These are phyloP conservation scores for Lobosporangium transversale DNA, from an alignment of 192 early-diverging fungal genomes.

Conservation along the genomic window DNA sequence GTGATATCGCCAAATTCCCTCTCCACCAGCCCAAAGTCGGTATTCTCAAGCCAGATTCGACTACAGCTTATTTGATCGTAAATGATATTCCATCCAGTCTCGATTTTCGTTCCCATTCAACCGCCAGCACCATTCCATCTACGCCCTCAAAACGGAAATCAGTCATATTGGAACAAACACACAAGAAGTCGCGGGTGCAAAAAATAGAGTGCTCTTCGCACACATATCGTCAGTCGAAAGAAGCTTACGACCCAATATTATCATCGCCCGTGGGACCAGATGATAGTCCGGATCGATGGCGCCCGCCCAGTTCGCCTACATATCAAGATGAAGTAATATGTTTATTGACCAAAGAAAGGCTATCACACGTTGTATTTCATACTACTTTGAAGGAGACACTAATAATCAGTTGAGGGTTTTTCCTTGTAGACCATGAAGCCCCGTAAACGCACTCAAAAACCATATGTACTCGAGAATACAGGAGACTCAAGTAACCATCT, in stretches of 20 bases:
- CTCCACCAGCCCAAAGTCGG: constrained; percentile 27
- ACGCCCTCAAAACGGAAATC: not conserved
- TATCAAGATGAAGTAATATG: not conserved
- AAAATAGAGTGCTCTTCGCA: not conserved
- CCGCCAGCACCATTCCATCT: not conserved
- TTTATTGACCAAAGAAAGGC: too few species aligned
- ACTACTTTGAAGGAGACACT: too few species aligned
- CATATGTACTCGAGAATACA: too few species aligned
- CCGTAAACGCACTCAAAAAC: too few species aligned
- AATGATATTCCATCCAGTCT: constrained; percentile 15
- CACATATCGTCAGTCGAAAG: constrained; percentile 1
- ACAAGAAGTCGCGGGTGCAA: constrained; percentile 16
- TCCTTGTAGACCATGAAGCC: too few species aligned
- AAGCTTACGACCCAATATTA: not conserved
- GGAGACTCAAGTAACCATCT: too few species aligned
- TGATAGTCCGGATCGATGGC: constrained; percentile 14
- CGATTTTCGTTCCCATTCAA: not conserved
- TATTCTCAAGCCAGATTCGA: constrained; percentile 25
- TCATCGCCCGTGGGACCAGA: not conserved
- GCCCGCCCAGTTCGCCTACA: constrained; percentile 1
- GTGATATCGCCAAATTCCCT: constrained; percentile 13
- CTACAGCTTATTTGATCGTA: constrained; percentile 21
- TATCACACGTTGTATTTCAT: too few species aligned
- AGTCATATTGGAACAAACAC: constrained; percentile 2
- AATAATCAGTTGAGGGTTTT: too few species aligned